Evolutionary conservation across 371 early-diverging fungal genomes (phyloP), one percentile per base, ranked within the genome.

Genomic region (Mucor piriformis): DNA sequence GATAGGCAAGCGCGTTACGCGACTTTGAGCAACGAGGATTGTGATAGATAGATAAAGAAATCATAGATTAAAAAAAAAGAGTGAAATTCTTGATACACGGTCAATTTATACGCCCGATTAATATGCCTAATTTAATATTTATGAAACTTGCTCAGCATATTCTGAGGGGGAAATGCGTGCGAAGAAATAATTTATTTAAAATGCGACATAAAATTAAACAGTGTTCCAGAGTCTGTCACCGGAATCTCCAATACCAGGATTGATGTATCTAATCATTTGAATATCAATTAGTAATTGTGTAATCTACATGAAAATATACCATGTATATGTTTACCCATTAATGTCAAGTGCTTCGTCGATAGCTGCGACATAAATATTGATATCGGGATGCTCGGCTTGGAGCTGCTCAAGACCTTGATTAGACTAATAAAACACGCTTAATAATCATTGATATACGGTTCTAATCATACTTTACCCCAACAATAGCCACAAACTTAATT

Each of bases 201-300:
- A 32, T 24, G 23, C 27, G 38, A 38, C 25, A 46, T 56, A 33
- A 33, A 47, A 47, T 64, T 63, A 72, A 18, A 54, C 54, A 8
- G 87, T 86, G 57, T 83, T 82, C 74, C 77, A 83, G 54, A 89
- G 70, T 47, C 92, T 77, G 68, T 92, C 91, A 48, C 93, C 93
- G 43, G 87, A 83, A 73, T 92, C 93, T 27, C 93, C 93, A 57
- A 87, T 74, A 37, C 91, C 91, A 8, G 90, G 91, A 25, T 76
- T 65, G 50, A 92, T 86, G 53, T 89, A 87, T 7, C 83, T 77
- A 66, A n/a, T n/a, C n/a, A n/a, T n/a, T 33, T 51, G 50, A 33
- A 29, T 12, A 24, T 34, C 21, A 8, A 13, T 53, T 1, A 40
- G 43, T 25, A 10, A 54, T 29, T 21, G 12, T 38, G 34, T 40